Evolutionary conservation across 2,329 filamentous ascomycete genomes (phyloP).

Genomic region (Clonostachys solani): DNA sequence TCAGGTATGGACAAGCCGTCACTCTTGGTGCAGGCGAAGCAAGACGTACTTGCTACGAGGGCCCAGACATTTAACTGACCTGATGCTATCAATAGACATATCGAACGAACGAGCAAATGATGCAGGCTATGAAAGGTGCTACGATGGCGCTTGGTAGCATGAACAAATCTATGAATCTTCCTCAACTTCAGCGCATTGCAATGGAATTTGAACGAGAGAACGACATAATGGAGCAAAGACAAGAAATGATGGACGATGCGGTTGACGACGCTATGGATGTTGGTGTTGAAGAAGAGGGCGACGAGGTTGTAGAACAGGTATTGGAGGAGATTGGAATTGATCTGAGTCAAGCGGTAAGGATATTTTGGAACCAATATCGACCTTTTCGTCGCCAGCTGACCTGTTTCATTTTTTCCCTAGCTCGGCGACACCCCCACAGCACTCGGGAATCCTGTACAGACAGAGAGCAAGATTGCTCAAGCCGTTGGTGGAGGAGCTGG

Average conservation of each 20-base stretch:
- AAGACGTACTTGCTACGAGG: no score
- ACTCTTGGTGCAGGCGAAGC: no score
- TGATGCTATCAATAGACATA: slow-evolving; percentile 62
- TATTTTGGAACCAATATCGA: no score
- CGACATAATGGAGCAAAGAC: slow-evolving; percentile 97
- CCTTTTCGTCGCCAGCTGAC: background rate
- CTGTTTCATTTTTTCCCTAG: slow-evolving; percentile 36
- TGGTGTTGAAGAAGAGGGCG: slow-evolving; percentile 86
- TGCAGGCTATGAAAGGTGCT: slow-evolving; percentile 99
- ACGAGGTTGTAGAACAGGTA: slow-evolving; percentile 95
- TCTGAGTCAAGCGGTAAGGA: slow-evolving; percentile 78
- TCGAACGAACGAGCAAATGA: slow-evolving; percentile 98
- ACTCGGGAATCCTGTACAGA: slow-evolving; percentile 67
- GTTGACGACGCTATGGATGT: slow-evolving; percentile 95
- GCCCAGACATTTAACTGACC: no score
- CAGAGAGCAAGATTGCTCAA: slow-evolving; percentile 79
- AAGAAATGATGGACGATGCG: slow-evolving; percentile 99
- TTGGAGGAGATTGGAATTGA: slow-evolving; percentile 96
- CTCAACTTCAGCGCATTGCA: slow-evolving; percentile 89
- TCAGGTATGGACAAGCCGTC: slow-evolving; percentile 55
- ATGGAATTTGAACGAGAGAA: slow-evolving; percentile 99
- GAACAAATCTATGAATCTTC: slow-evolving; percentile 97
- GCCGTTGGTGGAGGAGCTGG: slow-evolving; percentile 62
- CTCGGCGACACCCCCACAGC: slow-evolving; percentile 88
- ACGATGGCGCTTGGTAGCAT: slow-evolving; percentile 91